These are phyloP conservation scores for Metschnikowia corniflorae DNA, from an alignment of 805 yeast genomes.

Conservation along the genomic window DNA sequence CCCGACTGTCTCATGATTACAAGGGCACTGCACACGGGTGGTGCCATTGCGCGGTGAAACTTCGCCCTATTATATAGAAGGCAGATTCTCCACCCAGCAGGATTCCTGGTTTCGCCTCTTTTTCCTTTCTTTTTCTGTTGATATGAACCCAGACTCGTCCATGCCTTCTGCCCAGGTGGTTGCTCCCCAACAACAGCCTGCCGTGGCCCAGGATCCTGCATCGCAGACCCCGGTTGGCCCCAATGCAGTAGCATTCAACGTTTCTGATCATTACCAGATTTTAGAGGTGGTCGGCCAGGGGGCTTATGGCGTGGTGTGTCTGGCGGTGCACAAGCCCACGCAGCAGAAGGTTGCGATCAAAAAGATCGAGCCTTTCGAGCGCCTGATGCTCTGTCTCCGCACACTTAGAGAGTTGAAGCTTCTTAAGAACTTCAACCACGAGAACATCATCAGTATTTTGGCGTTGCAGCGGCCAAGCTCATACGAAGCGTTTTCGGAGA, in stretches of 20 bases:
- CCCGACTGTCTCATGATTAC: not conserved
- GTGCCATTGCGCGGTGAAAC: slow-evolving; percentile 11
- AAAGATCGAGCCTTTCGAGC: slow-evolving; percentile 88
- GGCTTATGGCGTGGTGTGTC: slow-evolving; percentile 92
- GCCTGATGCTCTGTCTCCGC: slow-evolving; percentile 83
- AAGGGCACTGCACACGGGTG: slow-evolving; percentile 8
- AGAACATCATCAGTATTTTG: slow-evolving; percentile 83
- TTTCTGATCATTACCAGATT: slow-evolving; percentile 82
- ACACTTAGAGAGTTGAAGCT: slow-evolving; percentile 88
- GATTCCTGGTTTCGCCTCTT: not conserved
- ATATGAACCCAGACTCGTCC: not conserved
- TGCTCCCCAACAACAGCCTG: no score
- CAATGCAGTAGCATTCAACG: slow-evolving; percentile 59
- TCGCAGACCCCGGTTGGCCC: not conserved
- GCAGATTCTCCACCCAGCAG: not conserved
- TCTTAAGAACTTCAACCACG: slow-evolving; percentile 87
- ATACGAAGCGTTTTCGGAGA: slow-evolving; percentile 77
- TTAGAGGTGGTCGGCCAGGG: slow-evolving; percentile 90
- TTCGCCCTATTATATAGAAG: not conserved
- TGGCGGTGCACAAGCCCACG: slow-evolving; percentile 83
- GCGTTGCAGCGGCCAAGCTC: slow-evolving; percentile 84
- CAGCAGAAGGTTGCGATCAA: slow-evolving; percentile 92
- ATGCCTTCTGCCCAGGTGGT: slow-evolving; percentile 9
- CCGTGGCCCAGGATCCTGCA: no score
- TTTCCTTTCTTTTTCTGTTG: not conserved